phyloP scores from a whole-genome alignment of 805 yeast species.

The Soucietia sequanensis region DNA sequence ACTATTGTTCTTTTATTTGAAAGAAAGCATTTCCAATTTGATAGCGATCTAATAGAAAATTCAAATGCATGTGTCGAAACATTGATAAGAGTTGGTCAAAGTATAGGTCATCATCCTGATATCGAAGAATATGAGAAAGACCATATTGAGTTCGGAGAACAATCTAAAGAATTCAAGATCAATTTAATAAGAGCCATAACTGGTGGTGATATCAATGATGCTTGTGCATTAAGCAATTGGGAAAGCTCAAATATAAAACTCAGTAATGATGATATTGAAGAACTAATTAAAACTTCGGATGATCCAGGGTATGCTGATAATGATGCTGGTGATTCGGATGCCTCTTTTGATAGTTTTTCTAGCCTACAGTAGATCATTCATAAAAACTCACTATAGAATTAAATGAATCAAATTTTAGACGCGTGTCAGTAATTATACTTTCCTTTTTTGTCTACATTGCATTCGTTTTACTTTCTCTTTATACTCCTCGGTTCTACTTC shows the following conservation, averaged over 20 bases:
- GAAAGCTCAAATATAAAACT: slow-evolving; percentile 30
- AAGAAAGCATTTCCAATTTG: slow-evolving; percentile 52
- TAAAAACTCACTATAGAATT: too few relatives aligned
- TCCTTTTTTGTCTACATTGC: too few relatives aligned
- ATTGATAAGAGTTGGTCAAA: slow-evolving; percentile 84
- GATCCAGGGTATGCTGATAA: slow-evolving; percentile 6
- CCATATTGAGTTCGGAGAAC: slow-evolving; percentile 44
- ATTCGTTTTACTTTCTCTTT: too few relatives aligned
- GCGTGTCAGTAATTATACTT: too few relatives aligned
- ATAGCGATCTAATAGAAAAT: slow-evolving; percentile 69
- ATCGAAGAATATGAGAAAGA: slow-evolving; percentile 49
- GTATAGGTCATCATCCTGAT: slow-evolving; percentile 72
- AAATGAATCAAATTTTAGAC: too few relatives aligned
- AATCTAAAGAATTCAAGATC: slow-evolving; percentile 45
- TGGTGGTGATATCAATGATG: slow-evolving; percentile 46
- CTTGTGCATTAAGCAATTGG: slow-evolving; percentile 36
- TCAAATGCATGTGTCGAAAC: slow-evolving; percentile 76
- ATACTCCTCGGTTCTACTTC: too few relatives aligned
- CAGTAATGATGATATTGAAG: slow-evolving; percentile 19
- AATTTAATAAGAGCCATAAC: slow-evolving; percentile 57
- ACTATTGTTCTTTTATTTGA: slow-evolving; percentile 73
- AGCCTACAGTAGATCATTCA: too few relatives aligned
- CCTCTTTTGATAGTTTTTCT: too few relatives aligned
- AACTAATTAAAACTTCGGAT: slow-evolving; percentile 7
- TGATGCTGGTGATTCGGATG: too few relatives aligned